phyloP scores from a whole-genome alignment of 305 asterid species.

The Withania somnifera region DNA sequence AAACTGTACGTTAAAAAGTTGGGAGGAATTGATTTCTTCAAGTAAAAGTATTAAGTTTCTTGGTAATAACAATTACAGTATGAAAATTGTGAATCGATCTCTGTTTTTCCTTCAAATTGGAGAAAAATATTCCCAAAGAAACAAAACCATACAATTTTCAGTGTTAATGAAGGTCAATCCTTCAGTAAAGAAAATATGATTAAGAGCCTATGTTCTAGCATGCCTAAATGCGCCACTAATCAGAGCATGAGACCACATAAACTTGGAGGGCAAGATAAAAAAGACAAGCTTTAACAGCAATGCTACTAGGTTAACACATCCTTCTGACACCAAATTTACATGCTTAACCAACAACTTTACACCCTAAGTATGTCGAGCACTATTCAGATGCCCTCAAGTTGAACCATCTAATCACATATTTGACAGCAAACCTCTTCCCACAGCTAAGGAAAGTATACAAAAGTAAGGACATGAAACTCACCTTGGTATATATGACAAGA shows the following conservation, averaged over 20 bases:
- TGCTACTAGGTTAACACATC: neutral
- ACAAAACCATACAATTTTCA: neutral
- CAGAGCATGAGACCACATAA: neutral
- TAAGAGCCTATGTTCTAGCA: neutral
- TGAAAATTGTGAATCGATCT: neutral
- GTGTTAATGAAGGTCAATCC: neutral
- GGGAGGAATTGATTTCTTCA: neutral
- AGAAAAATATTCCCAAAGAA: neutral
- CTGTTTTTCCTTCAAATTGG: conserved; percentile 3
- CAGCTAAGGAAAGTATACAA: neutral
- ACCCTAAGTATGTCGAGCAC: neutral
- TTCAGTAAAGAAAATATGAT: neutral
- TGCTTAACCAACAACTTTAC: neutral
- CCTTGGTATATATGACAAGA: conserved; percentile 90
- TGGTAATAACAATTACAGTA: neutral
- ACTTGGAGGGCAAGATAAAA: neutral
- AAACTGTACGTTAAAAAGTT: neutral
- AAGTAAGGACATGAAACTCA: conserved; percentile 8
- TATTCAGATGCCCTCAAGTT: neutral
- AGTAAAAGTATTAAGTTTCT: neutral
- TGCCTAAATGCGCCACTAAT: neutral
- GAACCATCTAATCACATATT: neutral
- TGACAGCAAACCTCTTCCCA: neutral
- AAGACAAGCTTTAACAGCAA: neutral
- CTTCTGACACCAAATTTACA: neutral